Base-by-base conservation (phyloP, 192 early-diverging fungal species). In the Entomortierella lignicola region DNA sequence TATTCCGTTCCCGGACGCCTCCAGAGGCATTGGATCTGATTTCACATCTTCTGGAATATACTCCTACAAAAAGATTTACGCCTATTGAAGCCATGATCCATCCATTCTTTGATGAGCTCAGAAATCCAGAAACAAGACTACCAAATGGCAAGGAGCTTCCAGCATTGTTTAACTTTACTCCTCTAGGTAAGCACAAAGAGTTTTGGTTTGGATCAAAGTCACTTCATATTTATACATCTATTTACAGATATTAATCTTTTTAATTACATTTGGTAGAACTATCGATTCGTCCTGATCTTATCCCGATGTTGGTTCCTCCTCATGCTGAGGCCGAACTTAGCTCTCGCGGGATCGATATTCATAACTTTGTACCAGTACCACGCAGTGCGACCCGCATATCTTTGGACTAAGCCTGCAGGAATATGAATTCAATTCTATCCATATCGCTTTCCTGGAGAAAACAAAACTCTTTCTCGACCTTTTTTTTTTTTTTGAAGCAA, bases 41-140 rank as follows among this genome's bases (percentile, higher is more conserved):
- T 55, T 87, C 90, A 21, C 90, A 84, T 58, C 84, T 98, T 30
- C 82, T 99, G 51, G 94, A 97, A 67, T 99, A 99, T 85, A 97
- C 95, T 25, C 98, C 98, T 13, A 69, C 84, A 20, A 82, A 85
- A 57, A 89, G 98, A 32, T 86, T 92, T 63, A 94, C 92, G 11
- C 91, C 97, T 31, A 90, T 95, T 69, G 93, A 97, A 81, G 96
- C 96, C 10, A 90, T 99, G 90, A 86, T 91, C 54, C 94, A 97
- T 71, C 92, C 92, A 32, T 99, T 98, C 88, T 99, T 99, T 89
- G 97, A 99, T 84, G 97, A 98, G 81, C 85, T 99, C 81, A 90
- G 98, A 53, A 77, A 91, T 43, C 95, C 94, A 17, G 91, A 90
- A 29, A 94, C 95, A 20, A 88, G 83, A 71, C 83, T 98, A 79